Base-by-base conservation (phyloP, 352 stramenopile genomes). In the Pythium dissimile region DNA sequence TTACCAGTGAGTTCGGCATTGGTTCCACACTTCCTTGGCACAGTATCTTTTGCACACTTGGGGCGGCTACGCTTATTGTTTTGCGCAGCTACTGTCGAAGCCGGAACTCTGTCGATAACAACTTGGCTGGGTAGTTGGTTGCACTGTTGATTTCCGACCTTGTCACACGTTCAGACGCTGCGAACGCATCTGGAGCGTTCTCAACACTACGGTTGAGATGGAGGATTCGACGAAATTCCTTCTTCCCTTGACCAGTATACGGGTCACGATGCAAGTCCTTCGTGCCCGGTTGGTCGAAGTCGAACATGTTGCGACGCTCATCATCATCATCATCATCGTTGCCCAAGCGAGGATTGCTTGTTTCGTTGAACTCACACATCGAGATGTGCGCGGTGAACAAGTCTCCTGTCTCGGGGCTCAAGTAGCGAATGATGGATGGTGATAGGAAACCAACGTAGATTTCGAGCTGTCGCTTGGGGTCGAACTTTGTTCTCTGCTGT, bases 361-460 rank as follows among this genome's bases (percentile, higher is more conserved):
- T 32, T n/a, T 67, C 59, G 21, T 63, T 46, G 34, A 67, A 67
- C 53, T 59, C 53, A n/a, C 60, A 67, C 45, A 59, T 59, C 3
- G 50, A 51, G 30, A 67, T 56, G 23, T 63, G 53, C 12, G 45
- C 60, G 3, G 52, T 62, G 39, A 67, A 67, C 44, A 67, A 43
- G 16, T 67, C 52, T 44, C 59, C 59, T 21, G 45, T 58, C 37
- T 53, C 11, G 1, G 60, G 60, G 43, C 48, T 54, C 3, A 67
- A 27, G 23, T 67, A 67, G 5, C 52, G 30, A 28, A 67, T 45
- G 30, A 62, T 59, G 20, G 45, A 59, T 35, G 60, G 60, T n/a
- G 53, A 67, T n/a, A 58, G 24, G 18, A 55, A 67, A 45, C 60
- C 60, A 35, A 67, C 60, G n/a, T 67, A 57, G 43, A 67, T 67